These are phyloP conservation scores for Paramecium caudatum DNA, from an alignment of 73 alveolate species.

Conservation along the genomic window DNA sequence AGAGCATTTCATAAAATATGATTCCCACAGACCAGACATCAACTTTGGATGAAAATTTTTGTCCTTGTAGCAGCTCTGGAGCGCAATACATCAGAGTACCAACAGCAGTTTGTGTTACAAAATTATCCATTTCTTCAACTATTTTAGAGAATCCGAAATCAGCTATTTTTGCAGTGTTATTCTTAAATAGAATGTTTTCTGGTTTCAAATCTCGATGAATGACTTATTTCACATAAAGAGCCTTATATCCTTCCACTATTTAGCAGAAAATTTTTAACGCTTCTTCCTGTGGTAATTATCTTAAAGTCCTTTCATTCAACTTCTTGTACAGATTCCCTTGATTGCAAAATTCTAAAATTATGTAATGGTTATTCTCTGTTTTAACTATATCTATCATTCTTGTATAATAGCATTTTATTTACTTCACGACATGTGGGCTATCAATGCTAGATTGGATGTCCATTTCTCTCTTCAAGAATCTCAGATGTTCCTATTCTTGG, in stretches of 20 bases:
- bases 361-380: neutral
- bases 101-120: neutral
- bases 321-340: constrained; percentile 59
- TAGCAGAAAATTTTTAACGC: constrained; percentile 24
- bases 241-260: constrained; percentile 15
- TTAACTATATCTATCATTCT: neutral
- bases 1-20: constrained; percentile 72
- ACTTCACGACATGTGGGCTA: too few species aligned
- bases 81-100: constrained; percentile 29
- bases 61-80: neutral
- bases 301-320: neutral
- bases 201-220: constrained; percentile 67
- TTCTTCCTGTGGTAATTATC: neutral
- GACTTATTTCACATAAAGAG: neutral
- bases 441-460: too few species aligned
- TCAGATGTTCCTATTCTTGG: too few species aligned
- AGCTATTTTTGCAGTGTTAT: neutral
- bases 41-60: constrained; percentile 26
- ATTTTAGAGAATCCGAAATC: constrained; percentile 60
- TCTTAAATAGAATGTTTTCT: neutral
- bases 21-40: constrained; percentile 72
- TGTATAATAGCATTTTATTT: too few species aligned
- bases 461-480: too few species aligned
- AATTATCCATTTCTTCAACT: neutral
- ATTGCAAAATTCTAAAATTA: neutral